phyloP scores from a whole-genome alignment of 2,329 filamentous ascomycete genomes.

The Aspergillus brunneoviolaceus region DNA sequence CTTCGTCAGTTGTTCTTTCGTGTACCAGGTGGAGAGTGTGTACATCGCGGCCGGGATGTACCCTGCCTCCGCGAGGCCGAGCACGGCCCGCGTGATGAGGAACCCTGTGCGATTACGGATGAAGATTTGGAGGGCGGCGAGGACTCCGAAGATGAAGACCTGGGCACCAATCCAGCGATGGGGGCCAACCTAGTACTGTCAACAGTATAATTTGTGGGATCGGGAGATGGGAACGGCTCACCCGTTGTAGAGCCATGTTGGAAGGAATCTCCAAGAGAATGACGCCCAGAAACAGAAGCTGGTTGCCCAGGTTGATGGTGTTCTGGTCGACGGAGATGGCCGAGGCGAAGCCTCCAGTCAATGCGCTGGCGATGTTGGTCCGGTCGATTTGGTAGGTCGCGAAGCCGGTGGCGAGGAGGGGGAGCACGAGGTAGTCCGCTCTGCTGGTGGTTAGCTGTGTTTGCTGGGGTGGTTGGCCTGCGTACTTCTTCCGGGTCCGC shows the following conservation, averaged over 20 bases:
- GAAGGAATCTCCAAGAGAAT: slow-evolving; percentile 54
- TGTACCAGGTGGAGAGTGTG: slow-evolving; percentile 55
- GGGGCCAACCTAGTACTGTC: slow-evolving; percentile 41
- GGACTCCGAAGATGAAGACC: slow-evolving; percentile 50
- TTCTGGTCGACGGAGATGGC: slow-evolving; percentile 47
- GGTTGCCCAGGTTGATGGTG: slow-evolving; percentile 55
- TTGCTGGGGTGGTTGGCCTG: neutral
- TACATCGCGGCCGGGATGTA: slow-evolving; percentile 55
- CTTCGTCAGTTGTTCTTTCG: slow-evolving; percentile 46
- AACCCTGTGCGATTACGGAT: slow-evolving; percentile 47
- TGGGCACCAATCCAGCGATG: slow-evolving; percentile 52
- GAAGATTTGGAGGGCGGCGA: slow-evolving; percentile 49
- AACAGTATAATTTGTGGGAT: neutral
- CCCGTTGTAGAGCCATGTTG: slow-evolving; percentile 42
- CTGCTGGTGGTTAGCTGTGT: slow-evolving; percentile 25
- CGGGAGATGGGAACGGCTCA: neutral
- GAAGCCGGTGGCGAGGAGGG: slow-evolving; percentile 51
- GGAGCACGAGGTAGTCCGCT: slow-evolving; percentile 50
- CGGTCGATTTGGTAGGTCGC: slow-evolving; percentile 55
- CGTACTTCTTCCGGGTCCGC: neutral
- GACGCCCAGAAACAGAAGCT: slow-evolving; percentile 54
- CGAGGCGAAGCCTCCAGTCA: slow-evolving; percentile 50
- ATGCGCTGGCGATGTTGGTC: slow-evolving; percentile 53
- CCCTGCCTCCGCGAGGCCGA: slow-evolving; percentile 53
- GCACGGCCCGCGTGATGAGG: slow-evolving; percentile 44